Evolutionary conservation across 2,329 filamentous ascomycete species (phyloP), one percentile per base, ranked within the genome.

Genomic region (Pyrenochaeta sp.): DNA sequence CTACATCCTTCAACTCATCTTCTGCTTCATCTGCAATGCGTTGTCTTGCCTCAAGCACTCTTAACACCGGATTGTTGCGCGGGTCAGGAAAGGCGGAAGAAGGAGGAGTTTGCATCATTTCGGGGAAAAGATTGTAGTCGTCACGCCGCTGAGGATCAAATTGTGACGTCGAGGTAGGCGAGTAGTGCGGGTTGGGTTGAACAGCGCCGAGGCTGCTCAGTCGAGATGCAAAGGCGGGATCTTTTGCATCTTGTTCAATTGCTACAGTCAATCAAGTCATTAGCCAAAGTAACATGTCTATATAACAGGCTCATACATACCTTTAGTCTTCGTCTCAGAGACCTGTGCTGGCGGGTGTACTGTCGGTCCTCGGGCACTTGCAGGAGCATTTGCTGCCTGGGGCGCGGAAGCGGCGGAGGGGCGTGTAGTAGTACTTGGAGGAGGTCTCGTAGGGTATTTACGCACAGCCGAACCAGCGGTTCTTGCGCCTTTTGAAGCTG

Each of bases 161-260:
- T 39, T 72, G 57, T 61, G 83, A 84, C 20, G 79, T 79, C 39
- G 84, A 86, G 35, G 82, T 80, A 30, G 80, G 76, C 10, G 84
- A 86, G 57, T 81, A 77, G 21, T 84, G 85, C 2, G 83, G 83
- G 54, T 81, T 82, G 27, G 84, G 83, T 48, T 81, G 81, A 7
- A 87, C 85, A 49, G 84, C 81, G 51, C 85, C 86, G 52, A 88
- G 77, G 40, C 76, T 78, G 64, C 87, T 90, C 58, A 98, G 90
- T 60, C 92, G 96, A 71, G 86, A 88, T 81, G 93, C 90, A 85
- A 82, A 94, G 67, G 83, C 79, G 1, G 85, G 85, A 67, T 88
- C 85, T 53, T 81, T 82, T 50, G 80, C 85, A 67, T 88, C 86
- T 65, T 85, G 79, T 62, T 87, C 83, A 57, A 87, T 82, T 44